Evolutionary conservation across 2,329 filamentous ascomycete species (phyloP).

Genomic region (Cladobotryum mycophilum): DNA sequence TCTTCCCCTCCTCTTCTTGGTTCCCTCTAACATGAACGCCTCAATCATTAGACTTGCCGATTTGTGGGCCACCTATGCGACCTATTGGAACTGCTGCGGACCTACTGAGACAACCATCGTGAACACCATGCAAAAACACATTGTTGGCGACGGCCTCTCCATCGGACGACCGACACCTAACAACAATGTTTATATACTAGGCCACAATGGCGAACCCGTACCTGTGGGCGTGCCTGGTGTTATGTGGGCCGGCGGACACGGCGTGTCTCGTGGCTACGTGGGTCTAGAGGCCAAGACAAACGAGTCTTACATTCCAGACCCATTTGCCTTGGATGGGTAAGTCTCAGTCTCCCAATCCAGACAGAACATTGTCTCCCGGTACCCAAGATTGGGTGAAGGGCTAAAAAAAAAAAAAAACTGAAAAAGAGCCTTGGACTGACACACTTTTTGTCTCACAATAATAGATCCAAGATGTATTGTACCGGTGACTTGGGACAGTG

Average conservation of each 20-base stretch:
- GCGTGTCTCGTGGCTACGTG: constrained; percentile 51
- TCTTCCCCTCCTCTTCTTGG: not conserved
- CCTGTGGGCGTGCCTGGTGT: constrained; percentile 41
- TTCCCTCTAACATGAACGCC: not conserved
- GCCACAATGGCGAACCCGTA: constrained; percentile 39
- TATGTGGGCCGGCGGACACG: constrained; percentile 52
- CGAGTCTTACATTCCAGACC: constrained; percentile 43
- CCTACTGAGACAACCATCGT: constrained; percentile 56
- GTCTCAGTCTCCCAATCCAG: constrained; percentile 10
- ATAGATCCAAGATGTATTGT: constrained; percentile 45
- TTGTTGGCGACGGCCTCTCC: constrained; percentile 38
- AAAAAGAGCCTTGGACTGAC: constrained; percentile 2
- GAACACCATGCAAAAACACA: constrained; percentile 49
- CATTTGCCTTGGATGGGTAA: constrained; percentile 46
- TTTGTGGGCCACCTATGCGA: constrained; percentile 43
- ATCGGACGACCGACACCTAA: constrained; percentile 53
- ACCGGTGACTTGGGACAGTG: constrained; percentile 54
- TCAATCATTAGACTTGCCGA: constrained; percentile 38
- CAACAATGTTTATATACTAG: constrained; percentile 49
- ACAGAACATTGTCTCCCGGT: not conserved
- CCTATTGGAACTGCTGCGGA: constrained; percentile 52
- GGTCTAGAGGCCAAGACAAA: constrained; percentile 46
- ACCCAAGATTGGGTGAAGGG: too few relatives aligned
- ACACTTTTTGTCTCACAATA: constrained; percentile 4
- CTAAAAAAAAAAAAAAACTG: not conserved